Evolutionary conservation across 257 asterid genomes (phyloP), one percentile per base, ranked within the genome.

Genomic region (Capsicum rhomboideum): DNA sequence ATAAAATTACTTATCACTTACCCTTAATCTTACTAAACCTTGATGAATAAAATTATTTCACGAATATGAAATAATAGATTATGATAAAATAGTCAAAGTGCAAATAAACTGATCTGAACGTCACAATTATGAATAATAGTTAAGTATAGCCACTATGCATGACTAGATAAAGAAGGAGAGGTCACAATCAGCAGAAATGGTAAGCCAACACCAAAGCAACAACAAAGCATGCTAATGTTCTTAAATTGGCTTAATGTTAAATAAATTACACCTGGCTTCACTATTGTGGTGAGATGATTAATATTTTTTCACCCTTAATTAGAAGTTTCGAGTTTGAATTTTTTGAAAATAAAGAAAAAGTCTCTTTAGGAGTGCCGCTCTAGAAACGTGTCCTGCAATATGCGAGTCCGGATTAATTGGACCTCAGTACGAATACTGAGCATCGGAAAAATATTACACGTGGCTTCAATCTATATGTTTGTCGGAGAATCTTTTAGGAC

Each of bases 401-500:
- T 9, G 0, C 10, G 12, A 44, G 9, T 49, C 12, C 4, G 8
- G 1, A 52, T 53, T 53, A 0, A 53, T 14, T 1, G 8, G 5
- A 14, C 2, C 14, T 52, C 16, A 10, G 3, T 10, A 10, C 4
- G 3, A 3, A 11, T 49, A 3, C 0, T 0, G 14, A 10, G 2
- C 14, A 49, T 0, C 49, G 49, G 8, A 52, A 50, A 64, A 59
- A 67, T 9, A n/a, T 5, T 52, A 86, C 88, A 89, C 91, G 92
- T 89, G 89, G 88, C 85, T 46, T 20, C 52, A 64, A 46, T n/a
- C 74, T 26, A 72, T 40, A 40, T 40, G 5, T 20, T 78, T 79
- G 90, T 84, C 55, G 34, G 82, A 83, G 91, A 89, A 92, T 89
- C 95, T 90, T 82, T 67, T 34, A 37, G 44, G 61, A 23, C 29